Base-by-base conservation (phyloP, 202 grass and related monocot genomes). In the Setaria italica region DNA sequence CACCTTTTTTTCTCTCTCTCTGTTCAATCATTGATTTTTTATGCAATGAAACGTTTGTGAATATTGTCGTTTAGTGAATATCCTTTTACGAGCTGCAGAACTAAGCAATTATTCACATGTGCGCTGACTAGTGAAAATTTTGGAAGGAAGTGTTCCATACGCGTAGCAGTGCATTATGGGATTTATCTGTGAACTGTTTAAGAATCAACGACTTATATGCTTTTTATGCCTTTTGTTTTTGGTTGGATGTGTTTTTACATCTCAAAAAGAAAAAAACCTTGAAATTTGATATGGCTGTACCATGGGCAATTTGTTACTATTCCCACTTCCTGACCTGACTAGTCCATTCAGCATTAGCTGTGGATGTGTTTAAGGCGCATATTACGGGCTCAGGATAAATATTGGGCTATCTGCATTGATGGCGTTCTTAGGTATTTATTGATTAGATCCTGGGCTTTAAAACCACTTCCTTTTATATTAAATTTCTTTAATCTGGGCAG, bases 201-300 rank as follows among this genome's bases (percentile, higher is more conserved):
- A 37, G 17, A 67, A 47, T 42, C 41, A 77, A 30, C 34, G 19
- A 29, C 48, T 1, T 34, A 67, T 58, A n/a, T 37, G 35, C 20
- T 63, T 56, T 25, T 53, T 64, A 14, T 85, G 11, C 11, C 20
- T 58, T 82, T 76, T 53, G 15, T 33, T 48, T 47, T 55, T 54
- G 2, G 21, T 37, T 67, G 29, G 25, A 54, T 59, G 34, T 25
- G 32, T 64, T 71, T 49, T 42, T 76, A 62, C 67, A 53, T 69
- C 32, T 41, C 4, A 34, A 63, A 45, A 39, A 20, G 9, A 43
- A 46, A 75, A 13, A 69, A 6, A 8, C 7, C 47, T 50, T 39
- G 2, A n/a, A 84, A 58, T 84, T 34, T 63, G 15, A 33, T 85
- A 65, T 89, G 67, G 30, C n/a, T 67, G 39, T 50, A 4, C 58